phyloP scores from a whole-genome alignment of 306 rosid genomes.

The Corylus heterophylla region DNA sequence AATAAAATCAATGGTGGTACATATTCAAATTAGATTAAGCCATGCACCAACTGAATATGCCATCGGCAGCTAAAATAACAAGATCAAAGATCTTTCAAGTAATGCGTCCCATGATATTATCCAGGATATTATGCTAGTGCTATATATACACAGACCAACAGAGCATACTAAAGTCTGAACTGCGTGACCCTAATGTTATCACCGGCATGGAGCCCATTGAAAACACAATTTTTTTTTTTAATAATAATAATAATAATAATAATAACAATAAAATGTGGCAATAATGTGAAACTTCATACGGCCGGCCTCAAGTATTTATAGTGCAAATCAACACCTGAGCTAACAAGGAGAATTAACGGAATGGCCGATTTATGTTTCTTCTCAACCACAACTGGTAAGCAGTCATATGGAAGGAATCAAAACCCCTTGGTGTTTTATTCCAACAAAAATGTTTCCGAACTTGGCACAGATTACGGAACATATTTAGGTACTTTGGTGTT shows the following conservation, averaged over 20 bases:
- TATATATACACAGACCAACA: neutral
- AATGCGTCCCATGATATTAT: neutral
- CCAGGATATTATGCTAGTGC: neutral
- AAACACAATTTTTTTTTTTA: too few species aligned
- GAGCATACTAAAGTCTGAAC: neutral
- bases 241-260: neutral
- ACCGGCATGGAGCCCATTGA: neutral
- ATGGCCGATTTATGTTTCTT: constrained; percentile 5
- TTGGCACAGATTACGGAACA: constrained; percentile 29
- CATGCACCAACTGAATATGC: too few species aligned
- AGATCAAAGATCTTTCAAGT: neutral
- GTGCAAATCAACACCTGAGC: neutral
- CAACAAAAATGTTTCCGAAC: constrained; percentile 37
- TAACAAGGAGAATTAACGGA: constrained; percentile 13
- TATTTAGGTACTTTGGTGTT: neutral
- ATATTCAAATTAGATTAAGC: too few species aligned
- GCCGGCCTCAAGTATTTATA: neutral
- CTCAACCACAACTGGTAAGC: constrained; percentile 41
- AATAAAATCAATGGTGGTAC: too few species aligned
- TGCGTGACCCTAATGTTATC: neutral
- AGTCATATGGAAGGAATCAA: constrained; percentile 38
- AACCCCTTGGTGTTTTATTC: constrained; percentile 29
- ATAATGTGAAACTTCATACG: neutral
- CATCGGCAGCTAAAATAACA: neutral
- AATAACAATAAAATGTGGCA: too few species aligned